Conservation (phyloP, 2,329 filamentous ascomycete genomes). For the Diaporthe vaccinii region DNA sequence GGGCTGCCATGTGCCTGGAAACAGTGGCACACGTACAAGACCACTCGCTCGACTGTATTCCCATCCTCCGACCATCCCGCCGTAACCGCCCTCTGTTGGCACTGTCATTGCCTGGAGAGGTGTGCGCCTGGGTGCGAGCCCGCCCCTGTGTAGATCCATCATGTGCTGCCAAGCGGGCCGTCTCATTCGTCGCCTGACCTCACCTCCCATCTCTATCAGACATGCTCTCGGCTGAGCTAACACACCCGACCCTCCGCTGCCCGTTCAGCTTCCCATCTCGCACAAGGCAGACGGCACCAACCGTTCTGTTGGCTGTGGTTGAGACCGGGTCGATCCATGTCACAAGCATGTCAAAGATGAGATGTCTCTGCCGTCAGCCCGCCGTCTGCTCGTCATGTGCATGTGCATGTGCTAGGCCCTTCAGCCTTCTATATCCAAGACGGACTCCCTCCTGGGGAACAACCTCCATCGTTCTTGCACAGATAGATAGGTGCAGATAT, state of each 20-base stretch:
- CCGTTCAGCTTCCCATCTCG: background rate
- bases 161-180: conserved; percentile 27
- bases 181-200: conserved; percentile 32
- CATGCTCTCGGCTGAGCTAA: background rate
- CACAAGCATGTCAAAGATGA: conserved; percentile 5
- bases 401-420: background rate
- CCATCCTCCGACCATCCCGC: background rate
- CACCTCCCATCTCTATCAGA: background rate
- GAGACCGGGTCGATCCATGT: background rate
- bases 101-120: background rate
- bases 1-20: conserved; percentile 1
- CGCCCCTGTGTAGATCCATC: conserved; percentile 7
- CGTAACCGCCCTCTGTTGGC: background rate
- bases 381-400: background rate
- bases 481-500: background rate
- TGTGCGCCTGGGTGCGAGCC: background rate
- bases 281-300: conserved; percentile 10
- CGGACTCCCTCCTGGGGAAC: background rate
- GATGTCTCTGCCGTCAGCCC: background rate
- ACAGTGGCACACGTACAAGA: background rate
- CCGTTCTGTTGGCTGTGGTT: conserved; percentile 5
- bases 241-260: conserved; percentile 16
- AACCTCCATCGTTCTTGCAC: background rate
- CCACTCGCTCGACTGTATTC: background rate
- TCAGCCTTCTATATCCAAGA: background rate